Percentiles rank a stretch among this genome's conserved stretches.
Conservation (phyloP, 257 asterid genomes). For the Avicennia marina region DNA sequence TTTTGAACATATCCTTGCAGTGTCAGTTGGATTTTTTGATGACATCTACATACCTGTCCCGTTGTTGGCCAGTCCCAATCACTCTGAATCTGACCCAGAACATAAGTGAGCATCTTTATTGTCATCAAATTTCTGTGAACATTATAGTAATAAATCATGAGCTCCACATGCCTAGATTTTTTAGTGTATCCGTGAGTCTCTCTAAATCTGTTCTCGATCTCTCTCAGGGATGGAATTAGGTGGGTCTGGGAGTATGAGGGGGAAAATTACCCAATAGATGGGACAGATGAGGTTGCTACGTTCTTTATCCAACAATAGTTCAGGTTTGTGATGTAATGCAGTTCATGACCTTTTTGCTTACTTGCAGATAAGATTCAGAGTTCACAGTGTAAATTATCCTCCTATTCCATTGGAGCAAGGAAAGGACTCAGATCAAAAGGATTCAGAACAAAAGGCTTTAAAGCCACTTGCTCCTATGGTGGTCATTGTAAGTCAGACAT, state of each 20-base stretch:
- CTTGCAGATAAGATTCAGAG: slow-evolving; percentile 38
- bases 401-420: slow-evolving; percentile 59
- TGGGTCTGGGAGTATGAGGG: slow-evolving; percentile 74
- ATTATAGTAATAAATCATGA: neutral
- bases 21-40: slow-evolving; percentile 84
- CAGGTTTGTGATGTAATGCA: slow-evolving; percentile 5
- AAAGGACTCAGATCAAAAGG: slow-evolving; percentile 23
- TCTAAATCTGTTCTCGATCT: neutral
- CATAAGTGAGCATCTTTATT: slow-evolving; percentile 40
- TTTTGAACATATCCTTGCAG: slow-evolving; percentile 33
- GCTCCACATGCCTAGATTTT: neutral
- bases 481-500: slow-evolving; percentile 36
- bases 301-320: neutral
- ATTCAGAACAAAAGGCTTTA: slow-evolving; percentile 13
- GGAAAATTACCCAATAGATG: slow-evolving; percentile 51
- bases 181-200: neutral
- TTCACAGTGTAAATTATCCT: slow-evolving; percentile 57
- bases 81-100: slow-evolving; percentile 60
- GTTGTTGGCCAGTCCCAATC: slow-evolving; percentile 32
- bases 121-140: slow-evolving; percentile 2
- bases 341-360: slow-evolving; percentile 3
- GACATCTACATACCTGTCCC: slow-evolving; percentile 55
- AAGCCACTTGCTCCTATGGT: slow-evolving; percentile 55
- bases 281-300: slow-evolving; percentile 67
- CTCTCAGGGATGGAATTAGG: slow-evolving; percentile 31